Conservation (phyloP, 495 filamentous ascomycete species). For the Penicillium lagena region DNA sequence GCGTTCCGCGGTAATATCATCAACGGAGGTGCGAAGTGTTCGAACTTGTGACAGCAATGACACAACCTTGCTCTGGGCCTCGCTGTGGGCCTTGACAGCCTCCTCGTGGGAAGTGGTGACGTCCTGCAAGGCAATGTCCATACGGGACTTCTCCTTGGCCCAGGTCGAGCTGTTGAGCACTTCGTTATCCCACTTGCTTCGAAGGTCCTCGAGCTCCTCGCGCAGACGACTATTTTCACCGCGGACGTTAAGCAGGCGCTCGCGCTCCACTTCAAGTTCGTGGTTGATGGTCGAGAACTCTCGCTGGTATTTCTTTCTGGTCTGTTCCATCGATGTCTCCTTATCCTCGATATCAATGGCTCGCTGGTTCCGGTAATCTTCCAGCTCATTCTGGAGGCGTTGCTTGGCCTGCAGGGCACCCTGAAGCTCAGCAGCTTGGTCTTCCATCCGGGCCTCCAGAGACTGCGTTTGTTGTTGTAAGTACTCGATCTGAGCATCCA, state of each 20-base stretch:
- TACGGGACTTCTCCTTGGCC: constrained; percentile 93
- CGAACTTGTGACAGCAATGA: constrained; percentile 88
- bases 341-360: constrained; percentile 97
- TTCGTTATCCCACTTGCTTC: constrained; percentile 97
- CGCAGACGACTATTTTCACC: constrained; percentile 69
- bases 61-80: constrained; percentile 88
- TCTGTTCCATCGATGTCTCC: constrained; percentile 93
- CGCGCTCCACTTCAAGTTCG: constrained; percentile 88
- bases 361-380: constrained; percentile 92
- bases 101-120: constrained; percentile 86
- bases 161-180: constrained; percentile 96
- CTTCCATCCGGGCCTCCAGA: constrained; percentile 85
- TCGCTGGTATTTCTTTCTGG: constrained; percentile 91
- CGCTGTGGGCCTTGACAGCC: constrained; percentile 86
- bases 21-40: constrained; percentile 71
- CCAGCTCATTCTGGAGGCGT: constrained; percentile 92
- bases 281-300: constrained; percentile 85
- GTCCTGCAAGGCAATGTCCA: constrained; percentile 88
- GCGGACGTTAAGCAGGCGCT: constrained; percentile 67
- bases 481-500: constrained; percentile 85
- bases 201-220: constrained; percentile 90
- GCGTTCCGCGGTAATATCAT: constrained; percentile 80
- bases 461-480: constrained; percentile 83
- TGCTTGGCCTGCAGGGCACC: constrained; percentile 87
- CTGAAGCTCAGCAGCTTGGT: constrained; percentile 83